A percentile compares a stretch with the other conserved stretches of the same genome.
phyloP scores from a whole-genome alignment of 1,284 basidiomycete species.

The Porogramme epimiltina region DNA sequence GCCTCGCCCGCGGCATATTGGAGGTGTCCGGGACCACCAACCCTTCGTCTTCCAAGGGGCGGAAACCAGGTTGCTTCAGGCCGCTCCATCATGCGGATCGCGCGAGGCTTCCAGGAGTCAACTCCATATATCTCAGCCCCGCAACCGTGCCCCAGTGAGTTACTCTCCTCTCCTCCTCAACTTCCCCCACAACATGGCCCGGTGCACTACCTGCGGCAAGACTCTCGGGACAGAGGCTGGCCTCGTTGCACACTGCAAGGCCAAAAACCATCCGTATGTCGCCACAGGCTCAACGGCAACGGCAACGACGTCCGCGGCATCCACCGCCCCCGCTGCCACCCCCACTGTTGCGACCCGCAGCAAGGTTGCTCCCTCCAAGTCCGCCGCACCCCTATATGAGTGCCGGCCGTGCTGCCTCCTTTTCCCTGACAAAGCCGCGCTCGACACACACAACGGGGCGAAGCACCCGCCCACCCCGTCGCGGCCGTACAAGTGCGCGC shows the following conservation, averaged over 20 bases:
- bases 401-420: conserved; percentile 12
- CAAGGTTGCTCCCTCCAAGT: no score
- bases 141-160: background rate
- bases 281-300: background rate
- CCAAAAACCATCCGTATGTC: conserved; percentile 12
- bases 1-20: background rate
- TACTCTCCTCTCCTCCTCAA: background rate
- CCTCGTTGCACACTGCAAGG: conserved; percentile 15
- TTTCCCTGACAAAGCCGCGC: conserved; percentile 4
- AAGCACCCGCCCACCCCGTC: conserved; percentile 5
- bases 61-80: conserved; percentile 4
- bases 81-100: conserved; percentile 8
- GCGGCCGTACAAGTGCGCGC: conserved; percentile 12
- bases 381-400: conserved; percentile 2
- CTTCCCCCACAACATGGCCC: background rate
- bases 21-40: background rate
- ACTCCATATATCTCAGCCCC: conserved; percentile 1
- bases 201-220: conserved; percentile 11
- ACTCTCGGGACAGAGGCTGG: conserved; percentile 10
- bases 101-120: conserved; percentile 7
- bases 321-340: background rate
- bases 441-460: conserved; percentile 4
- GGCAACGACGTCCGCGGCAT: background rate
- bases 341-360: no score
- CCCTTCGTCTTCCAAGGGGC: background rate